Conservation (phyloP, 257 asterid species). For the Scutellaria minor region DNA sequence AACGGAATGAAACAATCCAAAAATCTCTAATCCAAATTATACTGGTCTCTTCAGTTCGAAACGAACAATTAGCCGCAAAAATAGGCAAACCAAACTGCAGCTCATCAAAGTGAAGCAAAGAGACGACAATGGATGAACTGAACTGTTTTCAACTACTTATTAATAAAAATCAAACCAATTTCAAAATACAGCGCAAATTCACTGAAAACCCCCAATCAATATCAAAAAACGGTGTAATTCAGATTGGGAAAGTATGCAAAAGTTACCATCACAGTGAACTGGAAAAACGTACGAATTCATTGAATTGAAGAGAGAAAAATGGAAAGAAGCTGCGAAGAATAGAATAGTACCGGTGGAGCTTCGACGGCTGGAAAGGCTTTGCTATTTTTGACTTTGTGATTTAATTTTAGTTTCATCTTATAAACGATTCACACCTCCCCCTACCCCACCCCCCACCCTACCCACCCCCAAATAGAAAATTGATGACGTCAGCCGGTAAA, state of each 20-base stretch:
- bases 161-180: neutral
- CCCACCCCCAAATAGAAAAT: no score
- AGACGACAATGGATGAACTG: neutral
- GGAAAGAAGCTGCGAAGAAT: neutral
- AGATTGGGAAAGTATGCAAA: slow-evolving; percentile 25
- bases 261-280: neutral
- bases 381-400: slow-evolving; percentile 28
- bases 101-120: slow-evolving; percentile 6
- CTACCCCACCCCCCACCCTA: no score
- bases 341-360: slow-evolving; percentile 25
- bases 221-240: slow-evolving; percentile 17
- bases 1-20: neutral
- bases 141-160: neutral
- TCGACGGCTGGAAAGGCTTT: slow-evolving; percentile 26
- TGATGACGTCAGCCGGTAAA: no score
- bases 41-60: neutral
- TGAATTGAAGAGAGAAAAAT: neutral
- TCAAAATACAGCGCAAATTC: neutral
- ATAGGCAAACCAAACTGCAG: neutral
- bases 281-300: slow-evolving; percentile 8
- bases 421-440: no score
- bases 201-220: no score
- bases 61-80: neutral
- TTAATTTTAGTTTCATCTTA: neutral
- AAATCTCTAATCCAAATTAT: neutral